Base-by-base conservation (phyloP, 192 early-diverging fungal species). In the Umbelopsis sp. region DNA sequence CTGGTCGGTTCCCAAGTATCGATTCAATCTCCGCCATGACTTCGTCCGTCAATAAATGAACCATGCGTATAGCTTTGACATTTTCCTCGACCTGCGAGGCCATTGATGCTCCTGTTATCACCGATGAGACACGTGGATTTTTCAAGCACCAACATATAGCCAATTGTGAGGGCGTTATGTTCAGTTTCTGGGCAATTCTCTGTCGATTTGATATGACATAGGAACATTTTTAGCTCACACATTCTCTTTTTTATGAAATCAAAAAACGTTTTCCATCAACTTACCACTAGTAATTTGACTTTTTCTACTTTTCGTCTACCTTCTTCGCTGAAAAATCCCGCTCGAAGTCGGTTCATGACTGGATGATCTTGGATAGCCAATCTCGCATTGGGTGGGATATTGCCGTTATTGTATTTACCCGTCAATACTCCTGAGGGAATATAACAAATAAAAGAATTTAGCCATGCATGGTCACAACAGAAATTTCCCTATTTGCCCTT, bases 21-120 rank as follows among this genome's bases (percentile, higher is more conserved):
- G 55, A 71, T 65, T 95, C 92, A 64, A 95, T 89, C 49, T 87
- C 84, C 20, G 20, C 64, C 82, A 93, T 84, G 30, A 91, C 72
- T 68, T 92, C 90, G 46, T 80, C 79, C 23, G 90, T 93, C 69
- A 95, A 74, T 68, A 85, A 83, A 12, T 79, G 78, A 15, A 86
- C 73, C 7, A 90, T 69, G 58, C 71, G 71, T 8, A 93, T 46
- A 4, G 91, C 84, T 78, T 85, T 78, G 20, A 93, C 48, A 80
- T 95, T 92, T 79, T 94, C 92, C 37, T 78, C 74, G 11, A 93
- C 80, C 82, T 95, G 92, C 49, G 86, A 77, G 1, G 88, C 85
- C 52, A 78, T 78, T 30, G 85, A 86, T 1, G 90, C 94, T 25
- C 92, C 92, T 27, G 81, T 89, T 55, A 90, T 89, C 4, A 90